These are phyloP conservation scores for Powellomyces hirtus DNA, from an alignment of 192 early-diverging fungal genomes.

Conservation along the genomic window DNA sequence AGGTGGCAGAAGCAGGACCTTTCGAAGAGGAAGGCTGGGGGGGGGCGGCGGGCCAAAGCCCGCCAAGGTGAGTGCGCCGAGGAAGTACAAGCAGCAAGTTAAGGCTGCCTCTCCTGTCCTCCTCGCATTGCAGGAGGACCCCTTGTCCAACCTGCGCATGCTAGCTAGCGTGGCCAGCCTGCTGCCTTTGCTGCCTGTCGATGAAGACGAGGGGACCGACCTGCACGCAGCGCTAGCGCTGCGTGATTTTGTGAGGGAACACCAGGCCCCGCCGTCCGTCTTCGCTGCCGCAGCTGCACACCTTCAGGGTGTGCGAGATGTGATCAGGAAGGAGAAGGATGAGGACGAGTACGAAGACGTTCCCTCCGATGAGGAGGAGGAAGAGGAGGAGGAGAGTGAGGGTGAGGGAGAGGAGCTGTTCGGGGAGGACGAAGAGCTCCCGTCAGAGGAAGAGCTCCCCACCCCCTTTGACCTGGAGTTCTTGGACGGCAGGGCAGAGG, in stretches of 20 bases:
- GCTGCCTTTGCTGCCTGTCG: not conserved
- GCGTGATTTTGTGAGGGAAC: not conserved
- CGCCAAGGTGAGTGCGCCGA: not conserved
- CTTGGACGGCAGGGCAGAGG: not conserved
- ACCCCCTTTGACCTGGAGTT: not conserved
- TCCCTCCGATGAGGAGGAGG: not conserved
- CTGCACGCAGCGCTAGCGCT: not conserved
- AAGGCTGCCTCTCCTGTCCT: not conserved
- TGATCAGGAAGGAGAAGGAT: not conserved
- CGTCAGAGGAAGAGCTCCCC: not conserved
- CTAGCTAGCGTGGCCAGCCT: not conserved
- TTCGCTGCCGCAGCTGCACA: not conserved
- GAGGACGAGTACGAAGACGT: not conserved
- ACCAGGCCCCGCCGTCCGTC: not conserved
- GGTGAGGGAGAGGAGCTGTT: not conserved
- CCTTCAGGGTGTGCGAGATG: not conserved
- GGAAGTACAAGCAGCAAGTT: not conserved
- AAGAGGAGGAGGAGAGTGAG: not conserved
- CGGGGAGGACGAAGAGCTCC: not conserved
- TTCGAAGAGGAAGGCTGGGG: too few species aligned
- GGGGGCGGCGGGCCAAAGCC: not conserved
- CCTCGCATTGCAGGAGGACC: not conserved
- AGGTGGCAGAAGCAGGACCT: not conserved
- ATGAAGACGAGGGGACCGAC: not conserved
- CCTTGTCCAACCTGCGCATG: not conserved